A percentile compares a stretch with the other conserved stretches of the same genome.
Evolutionary conservation across 1,139 yeast species (phyloP).

Genomic region (Ogataea hybrid): DNA sequence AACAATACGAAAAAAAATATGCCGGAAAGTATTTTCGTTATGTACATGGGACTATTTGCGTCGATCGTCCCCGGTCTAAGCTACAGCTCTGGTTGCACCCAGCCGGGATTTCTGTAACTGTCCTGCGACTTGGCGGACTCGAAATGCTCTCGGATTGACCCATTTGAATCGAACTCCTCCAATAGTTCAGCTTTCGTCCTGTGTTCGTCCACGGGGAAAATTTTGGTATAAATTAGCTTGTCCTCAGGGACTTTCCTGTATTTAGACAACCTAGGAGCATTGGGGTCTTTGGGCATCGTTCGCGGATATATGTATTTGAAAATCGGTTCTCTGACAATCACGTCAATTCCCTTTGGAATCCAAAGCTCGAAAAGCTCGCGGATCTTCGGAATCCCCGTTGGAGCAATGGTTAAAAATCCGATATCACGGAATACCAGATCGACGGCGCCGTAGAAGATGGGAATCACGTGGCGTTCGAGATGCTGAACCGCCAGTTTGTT

Average conservation of each 20-base stretch:
- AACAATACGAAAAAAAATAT: slow-evolving; percentile 8
- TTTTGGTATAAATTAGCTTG: slow-evolving; percentile 22
- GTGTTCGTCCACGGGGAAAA: slow-evolving; percentile 22
- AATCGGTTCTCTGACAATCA: slow-evolving; percentile 41
- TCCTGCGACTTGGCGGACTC: slow-evolving; percentile 11
- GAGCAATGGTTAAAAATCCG: slow-evolving; percentile 63
- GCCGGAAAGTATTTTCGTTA: slow-evolving; percentile 3
- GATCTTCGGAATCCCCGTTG: slow-evolving; percentile 49
- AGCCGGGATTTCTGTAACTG: slow-evolving; percentile 23
- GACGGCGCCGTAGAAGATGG: slow-evolving; percentile 66
- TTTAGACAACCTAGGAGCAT: slow-evolving; percentile 15
- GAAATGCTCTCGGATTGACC: slow-evolving; percentile 12
- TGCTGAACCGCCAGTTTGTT: slow-evolving; percentile 33
- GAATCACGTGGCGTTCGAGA: slow-evolving; percentile 48
- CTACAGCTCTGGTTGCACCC: slow-evolving; percentile 16
- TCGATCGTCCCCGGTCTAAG: slow-evolving; percentile 8
- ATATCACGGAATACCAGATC: slow-evolving; percentile 68
- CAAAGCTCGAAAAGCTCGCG: slow-evolving; percentile 42
- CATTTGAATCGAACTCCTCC: slow-evolving; percentile 16
- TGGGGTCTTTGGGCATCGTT: slow-evolving; percentile 16
- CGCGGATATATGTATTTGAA: slow-evolving; percentile 31
- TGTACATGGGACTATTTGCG: slow-evolving; percentile 4
- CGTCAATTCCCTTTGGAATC: slow-evolving; percentile 46
- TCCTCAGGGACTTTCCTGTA: slow-evolving; percentile 13
- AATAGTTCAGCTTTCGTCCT: slow-evolving; percentile 8